Base-by-base conservation (phyloP, 306 rosid species). In the Heteromeles arbutifolia region DNA sequence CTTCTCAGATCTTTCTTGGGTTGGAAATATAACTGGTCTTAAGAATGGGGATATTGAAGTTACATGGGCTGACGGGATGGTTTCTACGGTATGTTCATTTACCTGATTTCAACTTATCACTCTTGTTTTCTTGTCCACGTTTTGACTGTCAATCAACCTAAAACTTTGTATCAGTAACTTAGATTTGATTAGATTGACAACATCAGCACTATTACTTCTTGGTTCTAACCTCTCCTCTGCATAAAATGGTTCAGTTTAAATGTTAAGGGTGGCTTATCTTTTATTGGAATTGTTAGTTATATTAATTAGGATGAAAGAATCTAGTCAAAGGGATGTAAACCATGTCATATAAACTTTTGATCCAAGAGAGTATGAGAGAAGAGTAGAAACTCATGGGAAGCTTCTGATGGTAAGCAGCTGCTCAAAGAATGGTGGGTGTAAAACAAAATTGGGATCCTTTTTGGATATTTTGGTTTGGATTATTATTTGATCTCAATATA, bases 41-140 rank as follows among this genome's bases (percentile, higher is more conserved):
- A 89, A 81, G 85, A 91, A 88, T 68, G 99, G 99, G 67, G 98
- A 96, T 85, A 96, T 96, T 79, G 96, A 90, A 87, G 99, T 92
- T 82, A 92, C 93, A 70, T 96, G 99, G 99, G 99, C 98, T 48
- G 93, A 96, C 75, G 97, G 96, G 80, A 92, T 96, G 98, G 97
- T 96, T 73, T 96, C 99, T 75, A 89, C 80, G 96, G 98, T 96
- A 95, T 75, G 79, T 67, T 79, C 28, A 41, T 83, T 50, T 82
- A 61, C 67, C 69, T 80, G 56, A 31, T 79, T 81, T 83, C 61
- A 52, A 58, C 15, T 37, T 14, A 10, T 50, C 64, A 41, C 64
- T 62, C 24, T 56, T 84, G 65, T 59, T 70, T 39, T 29, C 74
- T 67, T 75, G 72, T 57, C 67, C 37, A 14, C 22, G 19, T 21